These are phyloP conservation scores for Apocynum venetum DNA, from an alignment of 257 asterid genomes.

Conservation along the genomic window DNA sequence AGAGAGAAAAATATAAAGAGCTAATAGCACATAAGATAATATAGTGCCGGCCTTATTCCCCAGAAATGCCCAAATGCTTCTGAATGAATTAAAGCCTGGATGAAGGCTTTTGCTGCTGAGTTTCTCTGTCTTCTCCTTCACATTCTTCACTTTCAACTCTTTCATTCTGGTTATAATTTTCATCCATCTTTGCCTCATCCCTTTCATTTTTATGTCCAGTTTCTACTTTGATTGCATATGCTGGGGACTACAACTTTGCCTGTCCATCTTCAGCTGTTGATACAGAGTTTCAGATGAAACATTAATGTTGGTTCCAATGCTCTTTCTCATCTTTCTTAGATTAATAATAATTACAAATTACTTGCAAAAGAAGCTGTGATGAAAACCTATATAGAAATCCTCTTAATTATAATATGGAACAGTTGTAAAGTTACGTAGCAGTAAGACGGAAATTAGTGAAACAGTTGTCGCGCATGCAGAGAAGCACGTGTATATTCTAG, in stretches of 20 bases:
- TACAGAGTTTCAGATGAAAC: not conserved
- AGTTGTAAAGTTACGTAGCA: not conserved
- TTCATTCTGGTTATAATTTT: not conserved
- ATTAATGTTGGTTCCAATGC: not conserved
- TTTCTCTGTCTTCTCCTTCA: not conserved
- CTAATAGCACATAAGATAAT: too few species aligned
- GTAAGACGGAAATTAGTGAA: not conserved
- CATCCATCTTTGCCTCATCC: not conserved
- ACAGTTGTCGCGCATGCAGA: not conserved
- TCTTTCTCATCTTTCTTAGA: not conserved
- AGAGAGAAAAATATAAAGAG: too few species aligned
- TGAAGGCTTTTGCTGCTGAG: not conserved
- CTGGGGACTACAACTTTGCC: conserved; percentile 17
- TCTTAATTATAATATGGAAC: too few species aligned
- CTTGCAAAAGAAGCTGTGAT: too few species aligned
- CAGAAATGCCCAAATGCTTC: too few species aligned
- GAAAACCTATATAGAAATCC: too few species aligned
- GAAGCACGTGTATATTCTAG: not conserved
- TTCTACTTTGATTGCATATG: conserved; percentile 2
- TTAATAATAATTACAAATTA: too few species aligned
- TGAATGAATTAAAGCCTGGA: not conserved
- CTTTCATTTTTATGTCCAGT: not conserved
- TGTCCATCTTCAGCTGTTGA: conserved; percentile 10
- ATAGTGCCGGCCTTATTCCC: too few species aligned
- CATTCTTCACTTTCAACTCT: not conserved